Evolutionary conservation across 2,329 filamentous ascomycete genomes (phyloP).

Genomic region (Fusarium scirpi): DNA sequence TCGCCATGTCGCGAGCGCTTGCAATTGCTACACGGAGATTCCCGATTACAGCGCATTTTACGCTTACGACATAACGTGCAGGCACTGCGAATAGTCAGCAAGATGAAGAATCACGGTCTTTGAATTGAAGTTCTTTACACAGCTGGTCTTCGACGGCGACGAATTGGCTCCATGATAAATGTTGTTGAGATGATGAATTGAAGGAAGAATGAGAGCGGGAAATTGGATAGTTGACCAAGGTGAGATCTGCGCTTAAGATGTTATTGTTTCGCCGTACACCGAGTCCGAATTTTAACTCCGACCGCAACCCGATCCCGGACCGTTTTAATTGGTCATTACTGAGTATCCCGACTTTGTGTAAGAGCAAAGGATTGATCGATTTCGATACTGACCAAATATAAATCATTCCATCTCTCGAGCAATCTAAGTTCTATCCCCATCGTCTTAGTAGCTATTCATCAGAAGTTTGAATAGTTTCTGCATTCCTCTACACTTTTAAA

Average conservation of each 20-base stretch:
- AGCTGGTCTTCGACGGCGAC: slow-evolving; percentile 48
- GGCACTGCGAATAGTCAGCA: slow-evolving; percentile 45
- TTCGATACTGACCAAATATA: fast-evolving
- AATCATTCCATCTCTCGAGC: neutral
- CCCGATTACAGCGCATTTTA: slow-evolving; percentile 59
- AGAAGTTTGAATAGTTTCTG: fast-evolving
- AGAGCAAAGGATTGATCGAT: neutral
- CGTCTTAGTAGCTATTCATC: fast-evolving
- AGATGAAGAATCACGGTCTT: too few relatives aligned
- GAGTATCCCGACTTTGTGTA: neutral
- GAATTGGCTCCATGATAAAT: slow-evolving; percentile 32
- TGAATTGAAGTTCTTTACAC: too few relatives aligned
- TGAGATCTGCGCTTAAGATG: slow-evolving; percentile 26
- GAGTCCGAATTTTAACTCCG: neutral
- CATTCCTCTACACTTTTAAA: fast-evolving
- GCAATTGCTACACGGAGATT: slow-evolving; percentile 58
- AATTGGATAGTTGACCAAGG: neutral
- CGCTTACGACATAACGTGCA: slow-evolving; percentile 58
- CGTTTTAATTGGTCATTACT: neutral
- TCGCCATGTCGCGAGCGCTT: slow-evolving; percentile 51
- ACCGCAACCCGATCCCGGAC: neutral
- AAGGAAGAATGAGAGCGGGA: neutral
- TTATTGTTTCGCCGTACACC: slow-evolving; percentile 41
- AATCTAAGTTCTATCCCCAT: neutral
- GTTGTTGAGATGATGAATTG: neutral